Evolutionary conservation across 1,284 basidiomycete species (phyloP), one percentile per base, ranked within the genome.

Genomic region (Austroboletus niveus): DNA sequence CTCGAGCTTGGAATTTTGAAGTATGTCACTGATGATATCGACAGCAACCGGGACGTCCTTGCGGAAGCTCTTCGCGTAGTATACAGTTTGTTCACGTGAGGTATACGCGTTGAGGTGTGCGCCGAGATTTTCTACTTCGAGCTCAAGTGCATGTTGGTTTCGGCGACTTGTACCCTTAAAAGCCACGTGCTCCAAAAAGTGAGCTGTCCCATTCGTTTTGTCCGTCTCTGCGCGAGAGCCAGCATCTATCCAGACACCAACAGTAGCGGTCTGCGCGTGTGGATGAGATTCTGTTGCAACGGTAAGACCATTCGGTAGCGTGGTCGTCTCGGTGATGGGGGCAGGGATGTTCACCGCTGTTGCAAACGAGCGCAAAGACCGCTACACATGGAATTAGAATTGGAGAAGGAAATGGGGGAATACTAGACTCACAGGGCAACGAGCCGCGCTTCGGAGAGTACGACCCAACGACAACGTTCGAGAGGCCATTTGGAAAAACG

Each of bases 101-200:
- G 96, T 99, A 79, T 98, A 99, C 50, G 97, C 96, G 72, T 99
- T 98, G 56, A 99, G 77, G 72, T 98, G 96, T 38, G 96, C 94
- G 61, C 97, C 97, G 56, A 98, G 80, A 77, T 98, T 97, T 77
- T 99, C 96, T 44, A 99, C 96, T 73, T 99, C 95, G 55, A 98
- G 82, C 76, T 99, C 97, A 53, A 99, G 85, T 39, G 84, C 82
- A 65, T 94, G 91, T 74, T 99, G 96, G 43, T 85, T 84, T 58
- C 97, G 90, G 63, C 84, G 84, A 70, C 84, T 83, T 51, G 97
- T 99, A 52, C 97, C 97, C 79, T 94, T 94, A 79, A 91, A 92
- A 45, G 89, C 97, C 90, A 97, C 93, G 70, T 97, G 94, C 75
- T 99, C 97, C 54, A 99, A 83, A 81, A 99, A 99, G 76, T 99